Base-by-base conservation (phyloP, 2,329 filamentous ascomycete genomes). In the Rugonectria rugulosa region DNA sequence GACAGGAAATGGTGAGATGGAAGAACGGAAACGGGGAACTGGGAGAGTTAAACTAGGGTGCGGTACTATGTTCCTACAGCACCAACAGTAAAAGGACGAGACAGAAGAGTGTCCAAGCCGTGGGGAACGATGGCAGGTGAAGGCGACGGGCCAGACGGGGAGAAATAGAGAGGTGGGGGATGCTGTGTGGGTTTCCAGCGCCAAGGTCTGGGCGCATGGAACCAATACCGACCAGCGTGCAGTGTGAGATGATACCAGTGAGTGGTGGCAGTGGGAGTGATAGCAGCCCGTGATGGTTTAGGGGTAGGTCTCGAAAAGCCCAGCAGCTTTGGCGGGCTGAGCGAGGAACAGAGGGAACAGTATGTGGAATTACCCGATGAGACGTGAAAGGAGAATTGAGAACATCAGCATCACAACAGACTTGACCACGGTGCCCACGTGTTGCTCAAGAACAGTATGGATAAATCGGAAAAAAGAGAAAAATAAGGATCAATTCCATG, bases 181-280 rank as follows among this genome's bases (percentile, higher is more conserved):
- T 24, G 24, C 8, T 14, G 38, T 31, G 47, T n/a, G 37, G 20
- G 26, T 26, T 36, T n/a, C 19, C 15, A 23, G 47, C 40, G 37
- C 47, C 38, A 50, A 50, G 47, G 37, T 50, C 47, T 43, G 27
- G 40, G 47, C 32, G 47, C 21, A 23, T 43, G 21, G 44, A 36
- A 14, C 40, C n/a, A 29, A 29, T 42, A 24, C 40, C 23, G 40
- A 36, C 27, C 40, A 50, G 26, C 15, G 40, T 29, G 27, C 24
- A 27, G 42, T 17, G 37, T 37, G 23, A 41, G 38, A 27, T 21
- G 29, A 20, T 41, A 26, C 32, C n/a, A 41, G 26, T n/a, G n/a
- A 17, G 34, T 6, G 15, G 15, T 14, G 12, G 37, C 45, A n/a
- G n/a, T n/a, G n/a, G n/a, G n/a, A n/a, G n/a, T n/a, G n/a, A n/a